Percentiles rank a stretch among this genome's conserved stretches.
These are phyloP conservation scores for Iberis pinnata DNA, from an alignment of 345 rosid species.

Conservation along the genomic window DNA sequence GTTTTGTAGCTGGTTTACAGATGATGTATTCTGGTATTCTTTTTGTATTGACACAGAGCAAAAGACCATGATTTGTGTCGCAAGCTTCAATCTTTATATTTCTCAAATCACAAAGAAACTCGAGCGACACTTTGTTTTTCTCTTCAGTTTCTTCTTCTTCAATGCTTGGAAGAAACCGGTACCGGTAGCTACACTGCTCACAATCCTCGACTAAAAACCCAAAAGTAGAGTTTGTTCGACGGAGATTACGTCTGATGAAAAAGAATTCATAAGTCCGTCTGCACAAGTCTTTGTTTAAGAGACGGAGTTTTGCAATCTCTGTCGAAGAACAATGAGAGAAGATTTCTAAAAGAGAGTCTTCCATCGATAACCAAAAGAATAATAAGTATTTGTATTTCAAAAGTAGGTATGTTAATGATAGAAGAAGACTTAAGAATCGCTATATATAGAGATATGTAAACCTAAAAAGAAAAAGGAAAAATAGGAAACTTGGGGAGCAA, in stretches of 20 bases:
- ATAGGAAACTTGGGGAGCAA: no score
- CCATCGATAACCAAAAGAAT: no score
- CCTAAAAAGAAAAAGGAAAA: no score
- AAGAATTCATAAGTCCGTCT: constrained; percentile 14
- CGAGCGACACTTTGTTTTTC: constrained; percentile 4
- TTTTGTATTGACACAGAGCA: not conserved
- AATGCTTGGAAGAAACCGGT: not conserved
- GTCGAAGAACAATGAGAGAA: not conserved
- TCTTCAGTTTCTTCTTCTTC: not conserved
- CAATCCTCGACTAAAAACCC: no score
- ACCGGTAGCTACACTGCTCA: no score
- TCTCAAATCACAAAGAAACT: not conserved
- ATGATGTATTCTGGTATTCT: constrained; percentile 12
- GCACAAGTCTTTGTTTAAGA: constrained; percentile 11
- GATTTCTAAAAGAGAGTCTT: constrained; percentile 15
- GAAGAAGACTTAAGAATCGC: no score
- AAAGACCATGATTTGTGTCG: constrained; percentile 10
- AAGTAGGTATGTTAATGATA: no score
- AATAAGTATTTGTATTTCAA: no score
- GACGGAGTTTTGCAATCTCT: constrained; percentile 5
- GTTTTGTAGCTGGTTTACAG: constrained; percentile 23
- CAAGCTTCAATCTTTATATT: constrained; percentile 15
- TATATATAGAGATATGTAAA: no score
- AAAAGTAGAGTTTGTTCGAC: constrained; percentile 16
- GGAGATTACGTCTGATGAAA: constrained; percentile 7